Evolutionary conservation across 805 yeast genomes (phyloP), one percentile per base, ranked within the genome.

Genomic region (Brettanomyces naardenensis): DNA sequence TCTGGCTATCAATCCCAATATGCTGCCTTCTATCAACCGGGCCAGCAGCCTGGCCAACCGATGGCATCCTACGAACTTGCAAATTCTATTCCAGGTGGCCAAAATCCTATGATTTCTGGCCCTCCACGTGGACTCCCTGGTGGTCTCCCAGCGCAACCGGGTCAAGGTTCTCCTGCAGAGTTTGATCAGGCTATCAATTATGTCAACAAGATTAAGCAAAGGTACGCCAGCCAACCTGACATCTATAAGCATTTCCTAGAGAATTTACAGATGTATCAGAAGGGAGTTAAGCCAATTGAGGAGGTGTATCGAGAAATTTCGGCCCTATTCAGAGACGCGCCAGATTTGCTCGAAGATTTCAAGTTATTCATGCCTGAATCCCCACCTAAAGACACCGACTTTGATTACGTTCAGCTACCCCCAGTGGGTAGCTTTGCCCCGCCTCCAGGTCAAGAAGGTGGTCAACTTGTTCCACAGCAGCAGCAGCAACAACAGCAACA

Each of bases 291-390:
- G 54, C 95, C 96, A 34, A 92, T 92, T 37, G 80, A 86, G 36
- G 97, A 92, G 54, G 98, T 92, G 10, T 92, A 92, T 53, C 82
- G 86, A 39, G 97, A 92, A 56, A 96, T 92, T 3, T 83, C 96
- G 1, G 70, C 78, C 5, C 67, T 92, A 37, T 92, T 92, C 64
- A 80, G 85, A 42, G 85, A 86, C 50, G 95, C 96, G 10, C 97
- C 97, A 1, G 99, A 92, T 53, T 69, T 92, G 42, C 65, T 92
- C 44, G 95, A 88, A 48, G 98, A 94, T 56, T 92, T 92, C 63
- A 88, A 89, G 58, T 89, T 88, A 58, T 92, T 92, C 58, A 70
- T 92, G 59, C 98, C 98, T 2, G 97, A 90, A 52, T 64, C 61
- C 21, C 31, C 51, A 40, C 40, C 50, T 43, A 39, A 46, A 38